Base-by-base conservation (phyloP, 305 asterid genomes). In the Rubia tinctorum region DNA sequence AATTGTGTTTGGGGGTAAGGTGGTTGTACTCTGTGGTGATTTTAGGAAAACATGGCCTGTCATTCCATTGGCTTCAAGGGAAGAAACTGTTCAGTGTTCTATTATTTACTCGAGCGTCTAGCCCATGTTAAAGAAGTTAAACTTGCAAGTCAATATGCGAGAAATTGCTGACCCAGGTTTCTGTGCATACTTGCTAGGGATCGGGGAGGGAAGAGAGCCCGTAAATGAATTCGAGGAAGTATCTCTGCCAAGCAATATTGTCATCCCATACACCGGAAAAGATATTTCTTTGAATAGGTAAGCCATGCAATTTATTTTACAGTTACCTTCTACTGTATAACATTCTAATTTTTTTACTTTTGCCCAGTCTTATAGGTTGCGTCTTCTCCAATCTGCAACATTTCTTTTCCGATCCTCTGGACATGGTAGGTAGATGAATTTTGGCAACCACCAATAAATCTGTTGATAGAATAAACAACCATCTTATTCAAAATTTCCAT, bases 391-490 rank as follows among this genome's bases (percentile, higher is more conserved):
- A 44, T 14, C 49, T 44, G 11, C 13, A 2, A 8, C 49, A 8
- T 2, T 44, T 44, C 10, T 44, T 8, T 3, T 2, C 49, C 10
- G 49, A 44, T 44, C 49, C 49, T 8, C 11, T 44, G 12, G 49
- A 3, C 0, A 47, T 47, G 18, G 55, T 47, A 2, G 55, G 55
- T 14, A 4, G 55, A 13, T 47, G 55, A 5, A 47, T 47, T 9
- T 13, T 47, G 55, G 55, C 55, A 47, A 47, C 55, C 5, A 47
- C 55, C 7, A 47, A 47, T 47, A 18, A 59, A 18, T 53, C 55
- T 40, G 79, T 81, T 4, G 77, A 81, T 72, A 65, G 63, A 7
- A 14, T 77, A 0, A 81, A 77, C 67, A 45, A 13, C 0, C 0
- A 23, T 43, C 27, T 11, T 71, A 39, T 60, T 60, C 13, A 11